Evolutionary conservation across 441 rosid species (phyloP), one percentile per base, ranked within the genome.

Genomic region (Jatropha multifida): DNA sequence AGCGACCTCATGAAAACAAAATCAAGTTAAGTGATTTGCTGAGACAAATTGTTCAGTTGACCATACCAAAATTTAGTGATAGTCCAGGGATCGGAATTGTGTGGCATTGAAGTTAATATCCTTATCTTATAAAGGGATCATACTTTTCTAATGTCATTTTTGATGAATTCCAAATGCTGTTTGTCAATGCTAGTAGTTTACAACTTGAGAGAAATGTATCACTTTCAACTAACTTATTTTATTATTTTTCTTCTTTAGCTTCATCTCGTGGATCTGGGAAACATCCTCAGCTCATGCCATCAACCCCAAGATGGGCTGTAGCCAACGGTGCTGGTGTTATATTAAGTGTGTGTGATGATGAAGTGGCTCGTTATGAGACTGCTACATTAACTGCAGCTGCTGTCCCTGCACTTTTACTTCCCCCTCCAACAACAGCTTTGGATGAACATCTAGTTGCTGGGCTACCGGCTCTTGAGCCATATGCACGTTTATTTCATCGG

Each of bases 311-410:
- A 81, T 96, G 99, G 99, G 99, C 99, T 18, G 98, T 96, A 76
- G 99, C 99, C 68, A 96, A 96, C 83, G 98, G 99, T 78, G 99
- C 99, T 59, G 99, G 99, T 80, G 99, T 96, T 27, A 96, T 96
- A 76, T 83, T 96, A 78, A 96, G 99, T 69, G 99, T 96, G 72
- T 96, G 99, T 77, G 99, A 96, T 67, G 99, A 96, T 68, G 99
- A 96, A 89, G 97, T 96, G 82, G 90, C 94, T 76, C 98, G 97
- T 66, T 94, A 96, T 55, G 98, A 94, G 85, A 94, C 99, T 79
- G 94, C 97, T 68, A 91, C 97, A 68, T 83, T 96, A 79, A 96
- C 99, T 62, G 98, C 99, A 17, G 97, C 82, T 77, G 97, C 99
- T 76, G 99, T 96, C 63, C 99, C 98, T 80, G 99, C 99, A 32